Evolutionary conservation across 495 filamentous ascomycete genomes (phyloP).

Genomic region (Penicillium cinerascens): DNA sequence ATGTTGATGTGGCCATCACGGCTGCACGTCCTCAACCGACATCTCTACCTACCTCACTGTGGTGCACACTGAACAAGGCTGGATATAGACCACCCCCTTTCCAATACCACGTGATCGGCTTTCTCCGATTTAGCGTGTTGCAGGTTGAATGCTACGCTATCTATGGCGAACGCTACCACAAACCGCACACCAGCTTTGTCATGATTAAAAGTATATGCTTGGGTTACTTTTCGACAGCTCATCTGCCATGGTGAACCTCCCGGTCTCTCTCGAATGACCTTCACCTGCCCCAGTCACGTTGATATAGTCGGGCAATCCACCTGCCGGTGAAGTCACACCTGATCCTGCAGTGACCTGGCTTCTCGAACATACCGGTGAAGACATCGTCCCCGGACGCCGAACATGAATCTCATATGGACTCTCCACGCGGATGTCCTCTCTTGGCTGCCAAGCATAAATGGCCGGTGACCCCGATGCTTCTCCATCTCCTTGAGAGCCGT

Average conservation of each 20-base stretch:
- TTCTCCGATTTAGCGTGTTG: not conserved
- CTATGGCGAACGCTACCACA: not conserved
- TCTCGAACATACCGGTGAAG: constrained; percentile 9
- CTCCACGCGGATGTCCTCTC: constrained; percentile 1
- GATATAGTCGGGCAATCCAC: constrained; percentile 2
- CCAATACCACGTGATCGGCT: not conserved
- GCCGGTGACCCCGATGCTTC: constrained; percentile 1
- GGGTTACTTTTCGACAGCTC: constrained; percentile 19
- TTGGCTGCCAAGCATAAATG: constrained; percentile 11
- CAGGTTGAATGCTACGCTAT: not conserved
- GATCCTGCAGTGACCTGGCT: constrained; percentile 3
- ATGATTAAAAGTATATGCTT: constrained; percentile 22
- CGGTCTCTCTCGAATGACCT: not conserved
- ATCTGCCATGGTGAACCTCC: constrained; percentile 10
- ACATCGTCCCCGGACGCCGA: not conserved
- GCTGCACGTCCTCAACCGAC: not conserved
- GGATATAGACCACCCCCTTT: not conserved
- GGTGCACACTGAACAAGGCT: not conserved
- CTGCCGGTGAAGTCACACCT: constrained; percentile 7
- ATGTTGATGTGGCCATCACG: not conserved
- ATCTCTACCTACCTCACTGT: not conserved
- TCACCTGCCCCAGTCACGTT: not conserved
- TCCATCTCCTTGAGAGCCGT: not conserved
- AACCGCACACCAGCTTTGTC: not conserved
- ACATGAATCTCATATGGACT: constrained; percentile 12